Conservation (phyloP, 345 rosid species). For the Linum lewisii region DNA sequence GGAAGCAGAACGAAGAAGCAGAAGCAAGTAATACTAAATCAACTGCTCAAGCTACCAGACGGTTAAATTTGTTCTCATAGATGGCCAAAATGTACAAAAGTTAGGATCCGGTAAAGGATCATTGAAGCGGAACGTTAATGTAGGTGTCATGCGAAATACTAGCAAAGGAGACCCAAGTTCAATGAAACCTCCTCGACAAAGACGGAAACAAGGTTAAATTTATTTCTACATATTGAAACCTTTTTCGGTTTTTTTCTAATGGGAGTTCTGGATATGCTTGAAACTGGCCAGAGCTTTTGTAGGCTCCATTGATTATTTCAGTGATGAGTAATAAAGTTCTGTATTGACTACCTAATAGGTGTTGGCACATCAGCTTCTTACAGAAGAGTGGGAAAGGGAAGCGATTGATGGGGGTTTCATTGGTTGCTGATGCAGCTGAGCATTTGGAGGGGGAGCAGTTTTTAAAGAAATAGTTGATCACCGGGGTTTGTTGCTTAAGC, state of each 20-base stretch:
- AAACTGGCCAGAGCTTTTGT: neutral
- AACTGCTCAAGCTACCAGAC: too few species aligned
- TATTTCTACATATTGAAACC: too few species aligned
- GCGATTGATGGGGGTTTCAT: constrained; percentile 97
- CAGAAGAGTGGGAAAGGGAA: constrained; percentile 93
- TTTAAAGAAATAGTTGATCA: constrained; percentile 45
- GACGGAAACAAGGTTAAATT: constrained; percentile 64
- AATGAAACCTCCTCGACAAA: constrained; percentile 61
- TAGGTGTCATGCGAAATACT: constrained; percentile 44
- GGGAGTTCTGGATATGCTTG: neutral
- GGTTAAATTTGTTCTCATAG: constrained; percentile 62
- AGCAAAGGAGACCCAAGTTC: constrained; percentile 48
- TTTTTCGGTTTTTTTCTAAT: too few species aligned
- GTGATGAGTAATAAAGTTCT: neutral
- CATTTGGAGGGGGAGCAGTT: constrained; percentile 64
- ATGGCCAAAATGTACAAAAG: constrained; percentile 66
- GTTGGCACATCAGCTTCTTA: constrained; percentile 53
- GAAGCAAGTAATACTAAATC: too few species aligned
- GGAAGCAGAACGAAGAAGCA: too few species aligned
- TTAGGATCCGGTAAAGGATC: constrained; percentile 64
- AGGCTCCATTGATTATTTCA: neutral
- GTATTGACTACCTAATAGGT: constrained; percentile 28
- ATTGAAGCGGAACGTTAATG: constrained; percentile 46
- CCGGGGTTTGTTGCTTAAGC: constrained; percentile 30
- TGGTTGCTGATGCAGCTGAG: constrained; percentile 99